phyloP scores from a whole-genome alignment of 225 moss, liverwort and hornwort species.

The Ulota crispa region DNA sequence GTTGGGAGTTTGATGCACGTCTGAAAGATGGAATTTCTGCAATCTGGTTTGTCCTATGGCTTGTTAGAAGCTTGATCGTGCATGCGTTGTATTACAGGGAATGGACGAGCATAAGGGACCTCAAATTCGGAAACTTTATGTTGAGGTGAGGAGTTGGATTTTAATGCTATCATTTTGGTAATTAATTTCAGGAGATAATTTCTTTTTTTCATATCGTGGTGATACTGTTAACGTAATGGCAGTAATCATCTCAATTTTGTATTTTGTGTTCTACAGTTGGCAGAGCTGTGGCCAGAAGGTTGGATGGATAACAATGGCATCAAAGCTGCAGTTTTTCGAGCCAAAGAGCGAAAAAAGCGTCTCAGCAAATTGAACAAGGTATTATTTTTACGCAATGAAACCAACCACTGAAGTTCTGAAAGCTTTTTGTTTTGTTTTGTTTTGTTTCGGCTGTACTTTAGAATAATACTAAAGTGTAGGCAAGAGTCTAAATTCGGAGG shows the following conservation, averaged over 20 bases:
- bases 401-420: neutral
- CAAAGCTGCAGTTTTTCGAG: conserved; percentile 81
- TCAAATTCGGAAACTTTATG: conserved; percentile 90
- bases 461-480: neutral
- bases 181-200: neutral
- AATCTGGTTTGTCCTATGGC: conserved; percentile 1
- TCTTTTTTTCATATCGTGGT: neutral
- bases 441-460: neutral
- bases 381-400: neutral
- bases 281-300: conserved; percentile 94
- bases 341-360: conserved; percentile 82
- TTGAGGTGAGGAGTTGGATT: conserved; percentile 60
- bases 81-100: conserved; percentile 58
- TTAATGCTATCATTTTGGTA: neutral
- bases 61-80: conserved; percentile 21
- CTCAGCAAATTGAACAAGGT: conserved; percentile 81
- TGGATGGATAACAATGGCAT: conserved; percentile 99
- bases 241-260: neutral
- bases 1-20: neutral
- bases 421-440: no score
- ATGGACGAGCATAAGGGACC: conserved; percentile 99
- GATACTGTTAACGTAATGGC: neutral
- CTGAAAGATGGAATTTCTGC: neutral
- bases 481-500: neutral
- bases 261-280: conserved; percentile 59